Evolutionary conservation across 2,329 filamentous ascomycete species (phyloP), one percentile per base, ranked within the genome.

Genomic region (Arthroderma sp.): DNA sequence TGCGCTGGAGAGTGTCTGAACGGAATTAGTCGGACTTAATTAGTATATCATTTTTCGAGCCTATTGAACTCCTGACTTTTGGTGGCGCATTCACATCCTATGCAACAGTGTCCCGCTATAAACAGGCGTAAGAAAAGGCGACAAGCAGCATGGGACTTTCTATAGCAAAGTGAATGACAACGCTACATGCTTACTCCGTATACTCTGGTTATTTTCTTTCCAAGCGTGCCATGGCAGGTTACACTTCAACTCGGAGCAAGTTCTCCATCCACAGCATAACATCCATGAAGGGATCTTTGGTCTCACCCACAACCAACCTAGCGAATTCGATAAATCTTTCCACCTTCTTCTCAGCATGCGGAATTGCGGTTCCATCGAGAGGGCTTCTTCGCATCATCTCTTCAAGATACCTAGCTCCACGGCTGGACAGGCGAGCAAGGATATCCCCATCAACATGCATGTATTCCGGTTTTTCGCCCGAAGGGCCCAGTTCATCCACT

Each of bases 401-500:
- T 38, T 65, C 62, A 37, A 75, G 63, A 57, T 66, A 63, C 2
- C 60, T 58, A 0, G 64, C 69, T 33, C 74, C 72, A 17, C 67
- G 71, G 17, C 78, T 71, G 9, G 83, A 62, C 59, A 83, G 79
- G 5, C 77, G 75, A 59, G 74, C 72, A 43, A 89, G 68, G 37
- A 87, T 72, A 63, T 88, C 83, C 0, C 86, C 86, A 60, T 88
- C 77, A 2, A 89, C 74, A 57, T 88, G 84, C 77, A 82, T 81
- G 59, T 74, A 74, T 23, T 71, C 65, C 38, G 75, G 74, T 1
- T 73, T 73, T 8, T 71, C 68, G 4, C 65, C 60, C 23, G 68
- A 67, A 6, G 77, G 74, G 59, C 80, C 76, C 41, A 65, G 60
- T 51, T 67, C 64, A 13, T 65, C 62, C 17, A 64, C 60, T 23